Base-by-base conservation (phyloP, 2,329 filamentous ascomycete genomes). In the Whalleya microplaca region DNA sequence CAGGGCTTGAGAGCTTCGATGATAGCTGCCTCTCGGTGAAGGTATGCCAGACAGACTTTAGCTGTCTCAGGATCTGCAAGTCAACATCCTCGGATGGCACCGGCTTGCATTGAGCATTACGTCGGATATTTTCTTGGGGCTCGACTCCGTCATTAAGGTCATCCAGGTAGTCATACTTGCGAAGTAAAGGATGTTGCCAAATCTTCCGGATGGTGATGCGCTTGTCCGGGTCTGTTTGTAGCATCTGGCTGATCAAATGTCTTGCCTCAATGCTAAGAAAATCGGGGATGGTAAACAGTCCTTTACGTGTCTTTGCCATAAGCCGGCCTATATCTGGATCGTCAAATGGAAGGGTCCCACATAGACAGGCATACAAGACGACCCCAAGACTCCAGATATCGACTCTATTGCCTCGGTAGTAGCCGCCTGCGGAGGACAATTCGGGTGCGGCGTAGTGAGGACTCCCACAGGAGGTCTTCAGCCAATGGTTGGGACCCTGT, bases 391-490 rank as follows among this genome's bases (percentile, higher is more conserved):
- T 97, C 95, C 95, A 99, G 46, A 97, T 90, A 68, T 99, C 95
- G 7, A 92, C 91, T 68, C 87, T 88, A 51, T 92, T 89, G 10
- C 94, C 95, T 53, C 89, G 87, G 71, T 99, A 99, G 12, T 56
- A 55, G 44, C 23, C 20, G 3, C 9, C 32, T 42, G 82, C 81
- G 63, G 86, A 85, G 59, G 97, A 88, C 32, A 99, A 85, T 72
- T 99, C 95, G 0, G 95, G 95, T 0, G 95, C 93, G 18, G 94
- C 94, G 68, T 99, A 99, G 74, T 98, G 95, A 20, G 95, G 95
- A 62, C 95, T 98, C 19, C 95, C 95, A 67, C 95, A 99, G 3
- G 94, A 92, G 0, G 95, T 98, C 54, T 85, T 90, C 23, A 99
- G 83, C 69, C 88, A 87, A 63, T 92, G 88, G 8, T 86, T 88